Evolutionary conservation across 192 early-diverging fungal species (phyloP).

Genomic region (Backusella tuberculispora): DNA sequence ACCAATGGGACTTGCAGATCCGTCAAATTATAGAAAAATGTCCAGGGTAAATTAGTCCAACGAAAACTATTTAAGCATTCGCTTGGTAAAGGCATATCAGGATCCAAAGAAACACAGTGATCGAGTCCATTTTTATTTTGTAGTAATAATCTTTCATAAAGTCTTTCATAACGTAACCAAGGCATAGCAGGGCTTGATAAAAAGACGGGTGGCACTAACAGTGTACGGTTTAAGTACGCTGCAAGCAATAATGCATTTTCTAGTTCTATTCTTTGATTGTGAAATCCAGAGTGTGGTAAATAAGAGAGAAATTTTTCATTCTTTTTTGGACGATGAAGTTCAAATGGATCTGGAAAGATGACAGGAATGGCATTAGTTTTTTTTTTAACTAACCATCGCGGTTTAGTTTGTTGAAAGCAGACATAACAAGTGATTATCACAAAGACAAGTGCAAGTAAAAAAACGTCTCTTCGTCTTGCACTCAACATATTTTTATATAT

Average conservation of each 20-base stretch:
- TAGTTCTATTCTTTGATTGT: conserved; percentile 46
- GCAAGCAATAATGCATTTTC: conserved; percentile 61
- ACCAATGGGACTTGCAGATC: conserved; percentile 43
- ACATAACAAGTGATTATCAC: neutral
- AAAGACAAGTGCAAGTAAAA: neutral
- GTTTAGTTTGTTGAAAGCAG: neutral
- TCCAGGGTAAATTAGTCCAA: conserved; percentile 60
- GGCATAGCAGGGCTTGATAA: conserved; percentile 58
- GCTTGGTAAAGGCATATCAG: conserved; percentile 46
- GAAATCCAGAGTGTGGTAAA: conserved; percentile 47
- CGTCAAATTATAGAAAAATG: conserved; percentile 56
- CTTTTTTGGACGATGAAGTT: conserved; percentile 6
- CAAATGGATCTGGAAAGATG: conserved; percentile 30
- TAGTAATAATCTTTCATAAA: conserved; percentile 53
- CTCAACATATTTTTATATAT: neutral
- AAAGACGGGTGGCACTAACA: conserved; percentile 54
- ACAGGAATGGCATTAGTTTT: conserved; percentile 14
- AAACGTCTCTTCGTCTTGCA: neutral
- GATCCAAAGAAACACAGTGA: conserved; percentile 47
- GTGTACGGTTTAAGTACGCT: conserved; percentile 57
- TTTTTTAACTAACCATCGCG: neutral
- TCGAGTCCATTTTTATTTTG: conserved; percentile 59
- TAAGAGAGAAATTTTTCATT: conserved; percentile 45
- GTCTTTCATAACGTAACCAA: conserved; percentile 49
- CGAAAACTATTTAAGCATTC: conserved; percentile 59